Percentiles rank a stretch among this genome's conserved stretches.
Evolutionary conservation across 345 rosid genomes (phyloP).

Genomic region (Isatis tinctoria): DNA sequence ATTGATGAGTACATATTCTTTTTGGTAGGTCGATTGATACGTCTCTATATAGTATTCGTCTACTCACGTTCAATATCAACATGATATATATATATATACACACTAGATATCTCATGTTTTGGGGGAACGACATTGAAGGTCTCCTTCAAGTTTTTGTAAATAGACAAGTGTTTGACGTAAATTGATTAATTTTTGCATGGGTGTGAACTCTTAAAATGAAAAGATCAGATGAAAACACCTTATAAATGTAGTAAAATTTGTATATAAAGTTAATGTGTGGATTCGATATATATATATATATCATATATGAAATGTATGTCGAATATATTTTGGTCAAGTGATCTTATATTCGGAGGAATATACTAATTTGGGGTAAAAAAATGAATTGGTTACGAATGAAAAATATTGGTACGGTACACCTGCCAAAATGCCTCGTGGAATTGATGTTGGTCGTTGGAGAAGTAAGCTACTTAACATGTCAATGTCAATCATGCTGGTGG

Average conservation of each 20-base stretch:
- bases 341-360: not conserved
- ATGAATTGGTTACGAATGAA: not conserved
- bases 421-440: slow-evolving; percentile 34
- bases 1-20: not conserved
- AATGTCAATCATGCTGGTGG: not conserved
- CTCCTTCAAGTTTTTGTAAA: not conserved
- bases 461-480: not conserved
- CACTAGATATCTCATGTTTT: not conserved
- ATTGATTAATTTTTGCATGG: not conserved
- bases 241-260: not conserved
- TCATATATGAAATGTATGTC: not conserved
- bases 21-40: not conserved
- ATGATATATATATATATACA: not conserved
- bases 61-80: not conserved
- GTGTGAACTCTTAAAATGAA: not conserved
- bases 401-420: slow-evolving; percentile 24
- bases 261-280: not conserved
- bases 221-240: not conserved
- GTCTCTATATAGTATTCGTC: not conserved
- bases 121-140: not conserved
- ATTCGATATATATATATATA: no score
- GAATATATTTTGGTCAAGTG: not conserved
- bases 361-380: not conserved
- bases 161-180: not conserved
- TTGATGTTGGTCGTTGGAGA: slow-evolving; percentile 25